Percentiles rank a stretch among this genome's conserved stretches.
Evolutionary conservation across 768 basidiomycete species (phyloP).

Genomic region (Podaxis carcinomalis): DNA sequence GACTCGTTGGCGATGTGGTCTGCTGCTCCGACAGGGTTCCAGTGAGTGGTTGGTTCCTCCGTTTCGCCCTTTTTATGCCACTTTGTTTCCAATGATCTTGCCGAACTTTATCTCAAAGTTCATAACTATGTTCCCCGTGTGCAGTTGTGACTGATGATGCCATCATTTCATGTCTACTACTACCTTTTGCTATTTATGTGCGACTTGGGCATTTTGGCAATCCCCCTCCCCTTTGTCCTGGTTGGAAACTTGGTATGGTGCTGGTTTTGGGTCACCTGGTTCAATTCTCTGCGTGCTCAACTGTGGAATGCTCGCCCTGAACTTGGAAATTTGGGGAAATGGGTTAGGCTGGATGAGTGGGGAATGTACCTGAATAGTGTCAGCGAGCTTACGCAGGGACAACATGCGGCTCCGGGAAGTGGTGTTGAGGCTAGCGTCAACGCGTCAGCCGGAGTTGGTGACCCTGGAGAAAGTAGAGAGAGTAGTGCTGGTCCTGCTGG

Average conservation of each 20-base stretch:
- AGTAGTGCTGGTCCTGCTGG: background rate
- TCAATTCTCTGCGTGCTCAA: background rate
- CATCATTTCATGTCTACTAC: background rate
- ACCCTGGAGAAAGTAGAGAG: background rate
- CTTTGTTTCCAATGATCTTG: background rate
- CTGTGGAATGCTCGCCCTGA: too few species aligned
- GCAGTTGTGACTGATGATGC: background rate
- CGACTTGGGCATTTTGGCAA: background rate
- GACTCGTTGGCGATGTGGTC: conserved; percentile 69
- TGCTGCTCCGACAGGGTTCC: conserved; percentile 58
- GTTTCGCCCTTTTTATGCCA: background rate
- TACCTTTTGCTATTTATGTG: background rate
- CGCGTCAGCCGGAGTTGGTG: background rate
- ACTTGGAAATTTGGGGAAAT: background rate
- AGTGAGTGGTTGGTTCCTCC: conserved; percentile 36
- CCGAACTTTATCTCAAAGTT: background rate
- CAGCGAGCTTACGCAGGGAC: conserved; percentile 31
- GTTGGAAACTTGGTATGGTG: background rate
- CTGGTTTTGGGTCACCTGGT: background rate
- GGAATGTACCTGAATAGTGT: conserved; percentile 38
- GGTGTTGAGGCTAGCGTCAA: background rate
- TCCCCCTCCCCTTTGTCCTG: background rate
- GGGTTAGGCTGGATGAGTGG: conserved; percentile 40
- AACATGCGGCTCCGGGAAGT: background rate
- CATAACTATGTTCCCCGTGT: background rate